A percentile compares a stretch with the other conserved stretches of the same genome.
Evolutionary conservation across 2,329 filamentous ascomycete species (phyloP).

Genomic region (Aphanoascus verrucosus): DNA sequence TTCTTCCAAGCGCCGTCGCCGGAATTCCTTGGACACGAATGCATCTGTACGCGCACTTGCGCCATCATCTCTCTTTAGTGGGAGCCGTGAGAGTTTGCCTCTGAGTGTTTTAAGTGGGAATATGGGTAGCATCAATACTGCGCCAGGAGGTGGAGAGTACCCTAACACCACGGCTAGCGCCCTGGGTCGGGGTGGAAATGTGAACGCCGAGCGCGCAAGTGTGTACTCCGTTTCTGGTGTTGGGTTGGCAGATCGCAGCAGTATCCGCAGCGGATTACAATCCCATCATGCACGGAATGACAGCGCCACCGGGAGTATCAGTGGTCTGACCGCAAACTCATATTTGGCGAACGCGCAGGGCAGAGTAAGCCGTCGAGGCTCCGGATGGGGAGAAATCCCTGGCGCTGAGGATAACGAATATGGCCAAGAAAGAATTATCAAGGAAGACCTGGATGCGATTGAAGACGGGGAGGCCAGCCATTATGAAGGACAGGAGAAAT

Average conservation of each 20-base stretch:
- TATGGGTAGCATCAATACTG: slow-evolving; percentile 18
- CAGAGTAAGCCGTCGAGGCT: slow-evolving; percentile 35
- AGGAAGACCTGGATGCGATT: slow-evolving; percentile 1
- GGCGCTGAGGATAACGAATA: slow-evolving; percentile 27
- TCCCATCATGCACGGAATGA: slow-evolving; percentile 63
- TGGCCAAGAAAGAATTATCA: background rate
- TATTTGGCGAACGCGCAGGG: slow-evolving; percentile 27
- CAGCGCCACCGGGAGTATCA: slow-evolving; percentile 68
- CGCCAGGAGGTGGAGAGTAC: slow-evolving; percentile 25
- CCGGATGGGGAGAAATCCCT: slow-evolving; percentile 37
- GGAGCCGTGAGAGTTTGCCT: slow-evolving; percentile 53
- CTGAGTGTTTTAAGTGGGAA: slow-evolving; percentile 51
- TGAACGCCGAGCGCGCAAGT: slow-evolving; percentile 50
- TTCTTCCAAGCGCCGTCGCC: slow-evolving; percentile 51
- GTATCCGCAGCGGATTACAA: slow-evolving; percentile 57
- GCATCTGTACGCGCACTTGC: slow-evolving; percentile 56
- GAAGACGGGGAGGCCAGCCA: background rate
- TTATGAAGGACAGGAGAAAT: background rate
- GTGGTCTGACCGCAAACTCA: slow-evolving; percentile 49
- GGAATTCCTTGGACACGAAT: slow-evolving; percentile 55
- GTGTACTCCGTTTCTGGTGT: slow-evolving; percentile 55
- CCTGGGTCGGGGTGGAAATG: slow-evolving; percentile 41
- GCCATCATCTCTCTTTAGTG: slow-evolving; percentile 53
- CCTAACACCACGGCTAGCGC: slow-evolving; percentile 35
- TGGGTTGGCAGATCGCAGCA: slow-evolving; percentile 62